phyloP scores from a whole-genome alignment of 163 green algal genomes.

The Smithsoniella earleae region DNA sequence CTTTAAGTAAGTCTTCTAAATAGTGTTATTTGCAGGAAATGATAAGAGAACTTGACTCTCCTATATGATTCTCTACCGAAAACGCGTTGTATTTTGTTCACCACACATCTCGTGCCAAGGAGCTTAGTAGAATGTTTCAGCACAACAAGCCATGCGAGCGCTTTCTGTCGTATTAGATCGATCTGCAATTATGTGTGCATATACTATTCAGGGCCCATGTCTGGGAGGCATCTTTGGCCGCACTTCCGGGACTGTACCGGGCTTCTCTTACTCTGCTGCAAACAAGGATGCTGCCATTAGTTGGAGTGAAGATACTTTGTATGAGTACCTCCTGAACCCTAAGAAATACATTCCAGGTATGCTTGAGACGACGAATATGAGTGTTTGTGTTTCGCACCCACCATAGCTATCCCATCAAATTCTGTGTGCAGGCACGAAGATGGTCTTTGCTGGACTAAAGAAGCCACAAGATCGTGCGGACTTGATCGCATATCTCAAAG shows the following conservation, averaged over 20 bases:
- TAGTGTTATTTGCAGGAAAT: conserved; percentile 32
- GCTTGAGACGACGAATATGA: not conserved
- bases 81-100: too few species aligned
- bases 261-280: conserved; percentile 93
- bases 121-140: too few species aligned
- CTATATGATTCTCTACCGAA: not conserved
- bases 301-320: conserved; percentile 93
- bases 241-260: conserved; percentile 57
- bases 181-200: not conserved
- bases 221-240: conserved; percentile 82
- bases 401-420: not conserved
- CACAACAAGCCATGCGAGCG: too few species aligned
- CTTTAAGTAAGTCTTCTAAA: too few species aligned
- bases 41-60: not conserved
- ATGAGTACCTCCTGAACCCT: conserved; percentile 92
- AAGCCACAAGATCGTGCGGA: conserved; percentile 83
- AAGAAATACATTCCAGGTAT: conserved; percentile 88
- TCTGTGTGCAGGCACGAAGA: conserved; percentile 80
- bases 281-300: conserved; percentile 90
- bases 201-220: conserved; percentile 62
- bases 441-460: conserved; percentile 98
- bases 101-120: too few species aligned
- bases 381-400: conserved; percentile 17
- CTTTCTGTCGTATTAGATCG: not conserved
- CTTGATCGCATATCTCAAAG: conserved; percentile 83